Evolutionary conservation across 75 land plant species (phyloP).

Genomic region (Cupressus sempervirens): DNA sequence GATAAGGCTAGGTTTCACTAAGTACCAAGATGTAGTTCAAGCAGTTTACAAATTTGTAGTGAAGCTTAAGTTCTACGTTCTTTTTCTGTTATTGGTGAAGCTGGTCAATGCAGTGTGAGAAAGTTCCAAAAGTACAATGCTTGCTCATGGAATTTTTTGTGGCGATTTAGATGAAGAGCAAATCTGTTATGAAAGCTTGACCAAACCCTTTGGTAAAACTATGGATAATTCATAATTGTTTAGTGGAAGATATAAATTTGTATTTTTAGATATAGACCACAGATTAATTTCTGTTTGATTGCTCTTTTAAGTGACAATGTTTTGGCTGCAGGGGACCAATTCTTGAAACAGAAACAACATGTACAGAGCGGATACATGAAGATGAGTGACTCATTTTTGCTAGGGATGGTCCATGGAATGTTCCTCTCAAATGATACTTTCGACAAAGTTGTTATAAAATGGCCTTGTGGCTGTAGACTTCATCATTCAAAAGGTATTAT

Average conservation of each 20-base stretch:
- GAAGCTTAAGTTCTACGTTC: neutral
- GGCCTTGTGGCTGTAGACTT: conserved; percentile 30
- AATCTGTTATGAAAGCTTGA: neutral
- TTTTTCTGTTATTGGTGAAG: neutral
- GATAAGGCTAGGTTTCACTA: neutral
- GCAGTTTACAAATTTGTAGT: neutral
- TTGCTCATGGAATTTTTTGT: neutral
- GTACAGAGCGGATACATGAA: conserved; percentile 45
- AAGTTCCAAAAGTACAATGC: neutral
- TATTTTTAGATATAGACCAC: neutral
- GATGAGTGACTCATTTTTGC: conserved; percentile 84
- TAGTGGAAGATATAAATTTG: neutral
- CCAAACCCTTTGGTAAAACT: neutral
- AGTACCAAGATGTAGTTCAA: neutral
- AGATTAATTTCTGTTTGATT: neutral
- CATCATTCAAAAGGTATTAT: conserved; percentile 11
- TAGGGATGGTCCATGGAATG: conserved; percentile 94
- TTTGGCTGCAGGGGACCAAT: conserved; percentile 56
- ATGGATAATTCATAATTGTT: neutral
- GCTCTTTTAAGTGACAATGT: neutral
- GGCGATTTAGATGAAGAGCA: neutral
- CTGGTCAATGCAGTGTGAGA: neutral
- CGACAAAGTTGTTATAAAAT: conserved; percentile 58
- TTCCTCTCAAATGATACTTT: conserved; percentile 59
- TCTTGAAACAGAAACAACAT: conserved; percentile 68